Conservation (phyloP, 495 filamentous ascomycete genomes). For the Pyrenula massariospora region DNA sequence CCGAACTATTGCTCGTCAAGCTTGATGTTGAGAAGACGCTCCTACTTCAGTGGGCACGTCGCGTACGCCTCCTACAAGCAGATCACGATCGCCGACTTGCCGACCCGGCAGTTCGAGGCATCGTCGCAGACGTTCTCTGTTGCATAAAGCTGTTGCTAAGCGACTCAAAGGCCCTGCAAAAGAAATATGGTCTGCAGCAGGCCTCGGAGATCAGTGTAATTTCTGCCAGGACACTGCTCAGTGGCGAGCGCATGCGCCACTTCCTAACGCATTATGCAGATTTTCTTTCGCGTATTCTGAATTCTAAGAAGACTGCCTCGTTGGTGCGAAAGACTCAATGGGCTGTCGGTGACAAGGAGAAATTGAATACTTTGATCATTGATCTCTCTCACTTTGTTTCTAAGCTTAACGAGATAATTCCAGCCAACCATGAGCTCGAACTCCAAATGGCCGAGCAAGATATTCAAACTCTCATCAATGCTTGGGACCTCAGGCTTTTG, state of each 20-base stretch:
- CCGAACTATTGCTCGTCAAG: constrained; percentile 14
- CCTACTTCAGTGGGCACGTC: constrained; percentile 13
- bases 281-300: too few relatives aligned
- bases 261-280: too few relatives aligned
- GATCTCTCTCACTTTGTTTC: constrained; percentile 12
- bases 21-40: constrained; percentile 14
- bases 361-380: constrained; percentile 10
- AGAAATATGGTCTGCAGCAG: constrained; percentile 3
- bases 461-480: too few relatives aligned
- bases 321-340: constrained; percentile 7
- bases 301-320: too few relatives aligned
- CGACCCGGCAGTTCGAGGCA: constrained; percentile 1
- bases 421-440: not conserved
- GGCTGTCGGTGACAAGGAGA: constrained; percentile 13
- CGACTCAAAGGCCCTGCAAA: not conserved
- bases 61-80: not conserved
- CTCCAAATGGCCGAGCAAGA: too few relatives aligned
- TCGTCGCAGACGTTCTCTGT: constrained; percentile 2
- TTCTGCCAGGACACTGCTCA: too few relatives aligned
- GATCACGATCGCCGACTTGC: constrained; percentile 7
- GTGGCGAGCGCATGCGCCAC: too few relatives aligned
- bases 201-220: too few relatives aligned
- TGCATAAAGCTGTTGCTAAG: not conserved
- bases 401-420: constrained; percentile 13
- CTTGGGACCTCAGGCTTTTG: too few relatives aligned